Evolutionary conservation across 108 stramenopile species (phyloP), one percentile per base, ranked within the genome.

Genomic region (Nitzschia sp.): DNA sequence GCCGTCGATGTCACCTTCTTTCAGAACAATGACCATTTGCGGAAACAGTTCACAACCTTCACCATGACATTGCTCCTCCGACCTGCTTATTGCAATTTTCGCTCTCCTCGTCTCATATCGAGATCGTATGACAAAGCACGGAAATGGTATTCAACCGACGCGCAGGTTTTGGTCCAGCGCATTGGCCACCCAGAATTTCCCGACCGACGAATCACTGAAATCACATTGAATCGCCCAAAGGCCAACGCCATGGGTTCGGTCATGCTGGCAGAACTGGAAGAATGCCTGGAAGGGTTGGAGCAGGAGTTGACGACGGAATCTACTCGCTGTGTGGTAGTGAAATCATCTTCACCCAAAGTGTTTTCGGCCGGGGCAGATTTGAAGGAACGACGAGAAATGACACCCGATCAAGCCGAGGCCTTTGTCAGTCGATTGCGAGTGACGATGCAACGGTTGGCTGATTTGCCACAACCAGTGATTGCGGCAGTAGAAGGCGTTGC

Each of bases 321-420:
- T 5, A 54, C 33, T 51, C 81, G 88, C 11, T 85, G 82, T 66
- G 70, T 94, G 1, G 75, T 94, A 9, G 9, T 94, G 31, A 77
- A 67, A n/a, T 91, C 90, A 21, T 68, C 32, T 0, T 78, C 81
- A 2, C 61, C 61, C 21, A 74, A 78, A 21, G 88, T 88, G 18
- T 93, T 94, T 75, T 96, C 91, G 56, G 95, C 95, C n/a, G 95
- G 95, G 24, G 95, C 95, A 34, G 92, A 96, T 78, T 70, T 96
- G 36, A 78, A 91, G 82, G 82, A 96, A 72, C 80, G 91, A 15
- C 47, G 76, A 2, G 72, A 55, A 19, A 95, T 93, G 95, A 75
- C 84, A 17, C 2, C 59, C 21, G 61, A 74, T 29, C 82, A 94
- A 47, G 85, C 83, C 3, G 83, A 56, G 48, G 67, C 66, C 8